A percentile compares a stretch with the other conserved stretches of the same genome.
phyloP scores from a whole-genome alignment of 2,329 filamentous ascomycete species.

The Arachnomyces sp. region DNA sequence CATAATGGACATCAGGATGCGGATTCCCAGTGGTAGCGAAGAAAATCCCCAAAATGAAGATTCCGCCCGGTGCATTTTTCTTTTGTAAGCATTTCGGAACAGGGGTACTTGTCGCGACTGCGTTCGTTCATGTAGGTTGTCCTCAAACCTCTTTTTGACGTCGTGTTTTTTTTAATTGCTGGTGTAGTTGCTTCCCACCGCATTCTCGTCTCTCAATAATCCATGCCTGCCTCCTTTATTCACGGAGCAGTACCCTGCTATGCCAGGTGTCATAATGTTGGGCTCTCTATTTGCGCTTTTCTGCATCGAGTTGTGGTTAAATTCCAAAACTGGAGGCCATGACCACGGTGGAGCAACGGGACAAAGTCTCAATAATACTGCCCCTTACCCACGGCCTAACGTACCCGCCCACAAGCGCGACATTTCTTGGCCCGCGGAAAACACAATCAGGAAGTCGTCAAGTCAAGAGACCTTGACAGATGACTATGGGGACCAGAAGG shows the following conservation, averaged over 20 bases:
- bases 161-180: not conserved
- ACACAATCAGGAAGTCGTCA: constrained; percentile 6
- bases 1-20: constrained; percentile 1
- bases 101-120: constrained; percentile 33
- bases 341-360: constrained; percentile 16
- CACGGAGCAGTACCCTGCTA: constrained; percentile 52
- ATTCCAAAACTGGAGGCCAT: constrained; percentile 16
- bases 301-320: constrained; percentile 12
- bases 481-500: constrained; percentile 7
- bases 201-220: constrained; percentile 44
- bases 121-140: constrained; percentile 30
- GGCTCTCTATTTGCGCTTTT: constrained; percentile 44
- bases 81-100: constrained; percentile 52
- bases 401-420: not conserved
- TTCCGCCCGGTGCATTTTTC: constrained; percentile 39
- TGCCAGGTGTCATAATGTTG: constrained; percentile 62
- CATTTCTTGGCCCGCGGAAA: constrained; percentile 10
- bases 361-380: constrained; percentile 18
- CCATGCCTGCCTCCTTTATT: constrained; percentile 54
- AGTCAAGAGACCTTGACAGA: constrained; percentile 1
- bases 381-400: not conserved
- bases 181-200: constrained; percentile 50
- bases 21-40: constrained; percentile 41
- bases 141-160: not conserved
- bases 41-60: constrained; percentile 27